Percentiles rank a stretch among this genome's conserved stretches.
Conservation (phyloP, 176 grass and related monocot species). For the Avena insularis region DNA sequence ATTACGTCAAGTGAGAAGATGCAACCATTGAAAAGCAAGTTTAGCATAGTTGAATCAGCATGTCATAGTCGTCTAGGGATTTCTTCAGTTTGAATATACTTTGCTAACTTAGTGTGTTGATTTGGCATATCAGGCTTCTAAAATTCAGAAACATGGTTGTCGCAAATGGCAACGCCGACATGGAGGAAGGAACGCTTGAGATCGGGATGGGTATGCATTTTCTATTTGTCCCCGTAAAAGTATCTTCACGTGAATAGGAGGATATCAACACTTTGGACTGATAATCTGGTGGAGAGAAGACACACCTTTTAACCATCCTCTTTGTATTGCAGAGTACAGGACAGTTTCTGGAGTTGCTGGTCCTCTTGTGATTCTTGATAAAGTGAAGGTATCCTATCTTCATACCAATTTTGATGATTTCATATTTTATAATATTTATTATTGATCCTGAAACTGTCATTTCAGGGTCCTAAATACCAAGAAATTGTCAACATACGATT, state of each 20-base stretch:
- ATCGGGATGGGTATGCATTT: constrained; percentile 64
- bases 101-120: neutral
- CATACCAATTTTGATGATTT: neutral
- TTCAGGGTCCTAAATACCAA: constrained; percentile 88
- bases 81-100: neutral
- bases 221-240: constrained; percentile 10
- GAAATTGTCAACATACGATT: constrained; percentile 85
- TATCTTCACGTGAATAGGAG: neutral
- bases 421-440: neutral
- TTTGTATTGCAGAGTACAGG: constrained; percentile 67
- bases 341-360: constrained; percentile 82
- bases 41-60: constrained; percentile 12
- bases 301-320: constrained; percentile 4
- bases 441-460: neutral
- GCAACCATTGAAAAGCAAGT: neutral
- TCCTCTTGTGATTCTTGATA: constrained; percentile 81
- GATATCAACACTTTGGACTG: neutral
- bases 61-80: neutral
- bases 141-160: constrained; percentile 57
- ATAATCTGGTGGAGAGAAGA: neutral
- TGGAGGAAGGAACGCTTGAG: constrained; percentile 73
- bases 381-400: constrained; percentile 67
- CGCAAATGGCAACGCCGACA: constrained; percentile 52
- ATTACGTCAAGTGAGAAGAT: neutral
- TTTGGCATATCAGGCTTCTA: constrained; percentile 37